These are phyloP conservation scores for Lignosus rhinocerotis DNA, from an alignment of 1,284 basidiomycete species.

Conservation along the genomic window DNA sequence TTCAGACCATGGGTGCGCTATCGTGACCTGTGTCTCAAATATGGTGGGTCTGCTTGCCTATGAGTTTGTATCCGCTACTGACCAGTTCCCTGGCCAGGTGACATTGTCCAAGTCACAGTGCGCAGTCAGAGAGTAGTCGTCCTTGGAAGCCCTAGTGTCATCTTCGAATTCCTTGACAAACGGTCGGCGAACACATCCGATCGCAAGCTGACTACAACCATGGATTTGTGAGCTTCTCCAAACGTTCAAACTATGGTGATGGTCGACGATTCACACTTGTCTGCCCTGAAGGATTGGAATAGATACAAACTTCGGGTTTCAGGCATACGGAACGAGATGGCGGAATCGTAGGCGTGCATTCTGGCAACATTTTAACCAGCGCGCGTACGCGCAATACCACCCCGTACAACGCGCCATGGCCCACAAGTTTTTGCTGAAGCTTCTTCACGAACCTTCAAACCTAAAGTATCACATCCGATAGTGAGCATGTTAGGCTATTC, in stretches of 20 bases:
- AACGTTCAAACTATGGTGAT: not conserved
- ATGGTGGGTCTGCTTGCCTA: conserved; percentile 1
- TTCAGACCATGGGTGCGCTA: conserved; percentile 3
- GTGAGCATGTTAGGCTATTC: not conserved
- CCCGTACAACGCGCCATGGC: conserved; percentile 9
- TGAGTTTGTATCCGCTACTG: not conserved
- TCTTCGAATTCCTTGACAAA: conserved; percentile 25
- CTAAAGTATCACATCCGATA: conserved; percentile 9
- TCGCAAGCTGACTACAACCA: conserved; percentile 8
- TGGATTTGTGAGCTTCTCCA: conserved; percentile 16
- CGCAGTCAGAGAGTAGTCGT: conserved; percentile 15
- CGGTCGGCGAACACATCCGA: conserved; percentile 23
- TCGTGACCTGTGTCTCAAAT: conserved; percentile 1
- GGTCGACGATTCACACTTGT: no score
- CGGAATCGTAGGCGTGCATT: conserved; percentile 18
- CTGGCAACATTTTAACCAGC: conserved; percentile 22
- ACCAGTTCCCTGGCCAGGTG: conserved; percentile 17
- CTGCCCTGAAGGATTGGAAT: conserved; percentile 12
- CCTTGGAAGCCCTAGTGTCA: conserved; percentile 13
- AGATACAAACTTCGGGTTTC: conserved; percentile 15
- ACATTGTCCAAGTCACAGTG: conserved; percentile 20
- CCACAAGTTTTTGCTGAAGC: conserved; percentile 2
- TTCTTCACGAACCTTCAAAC: conserved; percentile 17
- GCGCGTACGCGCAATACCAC: conserved; percentile 12
- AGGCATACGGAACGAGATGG: conserved; percentile 23